phyloP scores from a whole-genome alignment of 331 rosid genomes.

The Malus hybrid region DNA sequence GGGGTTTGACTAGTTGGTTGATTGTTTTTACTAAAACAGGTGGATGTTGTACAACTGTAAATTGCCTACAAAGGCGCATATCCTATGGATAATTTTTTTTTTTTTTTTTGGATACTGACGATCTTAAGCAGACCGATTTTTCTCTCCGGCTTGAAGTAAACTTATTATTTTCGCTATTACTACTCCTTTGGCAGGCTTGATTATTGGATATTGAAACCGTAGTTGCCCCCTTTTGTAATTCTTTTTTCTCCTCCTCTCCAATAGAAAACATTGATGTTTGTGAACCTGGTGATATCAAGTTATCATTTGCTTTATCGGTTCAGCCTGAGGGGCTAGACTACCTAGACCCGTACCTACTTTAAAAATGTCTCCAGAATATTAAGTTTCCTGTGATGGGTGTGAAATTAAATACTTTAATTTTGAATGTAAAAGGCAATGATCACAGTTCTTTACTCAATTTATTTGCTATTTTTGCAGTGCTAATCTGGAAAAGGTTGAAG shows the following conservation, averaged over 20 bases:
- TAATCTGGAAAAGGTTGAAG: conserved; percentile 69
- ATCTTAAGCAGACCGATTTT: neutral
- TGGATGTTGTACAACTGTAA: neutral
- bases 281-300: neutral
- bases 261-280: neutral
- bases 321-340: neutral
- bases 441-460: neutral
- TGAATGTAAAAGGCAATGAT: neutral
- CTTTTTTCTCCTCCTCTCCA: neutral
- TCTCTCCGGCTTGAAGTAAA: neutral
- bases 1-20: neutral
- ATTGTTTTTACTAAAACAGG: neutral
- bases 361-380: neutral
- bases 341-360: neutral
- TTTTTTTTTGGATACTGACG: neutral
- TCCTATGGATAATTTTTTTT: too few relatives aligned
- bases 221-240: neutral
- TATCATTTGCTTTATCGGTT: neutral
- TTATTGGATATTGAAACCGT: too few relatives aligned
- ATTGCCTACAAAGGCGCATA: neutral
- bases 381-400: neutral
- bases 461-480: conserved; percentile 42
- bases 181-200: too few relatives aligned
- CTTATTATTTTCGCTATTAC: too few relatives aligned
- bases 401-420: neutral